A percentile compares a stretch with the other conserved stretches of the same genome.
These are phyloP conservation scores for Penicillium nordicum DNA, from an alignment of 2,329 filamentous ascomycete genomes.

Conservation along the genomic window DNA sequence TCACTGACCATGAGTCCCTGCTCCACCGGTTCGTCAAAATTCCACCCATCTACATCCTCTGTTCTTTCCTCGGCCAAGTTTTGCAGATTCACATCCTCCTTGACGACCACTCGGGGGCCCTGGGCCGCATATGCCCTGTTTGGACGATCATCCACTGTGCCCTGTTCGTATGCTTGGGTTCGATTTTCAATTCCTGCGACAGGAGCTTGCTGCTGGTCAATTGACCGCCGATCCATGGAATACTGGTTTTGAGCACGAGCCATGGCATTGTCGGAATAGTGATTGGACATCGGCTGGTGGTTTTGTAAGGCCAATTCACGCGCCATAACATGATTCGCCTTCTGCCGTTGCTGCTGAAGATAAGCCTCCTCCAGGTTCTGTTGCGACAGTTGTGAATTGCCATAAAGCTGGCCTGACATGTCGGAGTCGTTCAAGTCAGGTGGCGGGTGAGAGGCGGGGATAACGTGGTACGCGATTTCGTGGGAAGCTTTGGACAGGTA, in stretches of 20 bases:
- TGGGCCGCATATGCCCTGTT: slow-evolving; percentile 59
- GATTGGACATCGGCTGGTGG: slow-evolving; percentile 58
- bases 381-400: slow-evolving; percentile 51
- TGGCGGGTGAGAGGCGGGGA: slow-evolving; percentile 60
- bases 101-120: slow-evolving; percentile 49
- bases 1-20: slow-evolving; percentile 40
- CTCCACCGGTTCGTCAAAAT: slow-evolving; percentile 77
- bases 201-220: slow-evolving; percentile 47
- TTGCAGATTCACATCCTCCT: slow-evolving; percentile 45
- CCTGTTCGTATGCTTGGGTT: slow-evolving; percentile 42
- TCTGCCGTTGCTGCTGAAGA: slow-evolving; percentile 55
- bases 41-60: slow-evolving; percentile 75
- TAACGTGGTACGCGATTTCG: slow-evolving; percentile 65
- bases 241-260: slow-evolving; percentile 43
- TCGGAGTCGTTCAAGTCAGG: slow-evolving; percentile 49
- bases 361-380: slow-evolving; percentile 60
- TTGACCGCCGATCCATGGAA: slow-evolving; percentile 39
- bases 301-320: slow-evolving; percentile 56
- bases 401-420: slow-evolving; percentile 44
- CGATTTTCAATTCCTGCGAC: slow-evolving; percentile 54
- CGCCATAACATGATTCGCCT: slow-evolving; percentile 43
- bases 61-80: slow-evolving; percentile 46
- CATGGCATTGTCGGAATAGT: slow-evolving; percentile 43
- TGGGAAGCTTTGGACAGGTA: slow-evolving; percentile 65
- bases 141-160: slow-evolving; percentile 52